Percentiles rank a stretch among this genome's conserved stretches.
phyloP scores from a whole-genome alignment of 2,329 filamentous ascomycete species.

The Pseudopyricularia cyperi region DNA sequence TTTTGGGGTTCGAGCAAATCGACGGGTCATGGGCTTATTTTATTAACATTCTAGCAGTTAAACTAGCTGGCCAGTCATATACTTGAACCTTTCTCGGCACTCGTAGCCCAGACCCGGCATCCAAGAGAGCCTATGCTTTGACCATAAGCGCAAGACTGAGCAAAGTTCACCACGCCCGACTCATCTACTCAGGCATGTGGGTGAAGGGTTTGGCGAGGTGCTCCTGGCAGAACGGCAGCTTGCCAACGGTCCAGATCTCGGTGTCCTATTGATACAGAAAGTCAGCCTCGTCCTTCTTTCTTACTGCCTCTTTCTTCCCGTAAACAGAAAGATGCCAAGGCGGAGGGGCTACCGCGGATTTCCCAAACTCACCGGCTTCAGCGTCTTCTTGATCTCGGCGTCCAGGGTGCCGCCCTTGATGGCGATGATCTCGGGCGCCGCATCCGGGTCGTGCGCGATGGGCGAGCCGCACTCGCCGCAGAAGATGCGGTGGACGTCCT shows the following conservation, averaged over 20 bases:
- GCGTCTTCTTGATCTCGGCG: conserved; percentile 50
- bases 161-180: not conserved
- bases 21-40: too few relatives aligned
- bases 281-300: not conserved
- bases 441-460: conserved; percentile 57
- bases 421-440: conserved; percentile 57
- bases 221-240: conserved; percentile 60
- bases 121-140: too few relatives aligned
- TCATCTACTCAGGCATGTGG: conserved; percentile 45
- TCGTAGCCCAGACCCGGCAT: too few relatives aligned
- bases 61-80: too few relatives aligned
- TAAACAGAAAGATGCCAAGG: too few relatives aligned
- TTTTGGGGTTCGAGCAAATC: too few relatives aligned
- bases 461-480: conserved; percentile 57
- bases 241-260: conserved; percentile 57
- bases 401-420: conserved; percentile 55
- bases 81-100: too few relatives aligned
- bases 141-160: too few relatives aligned
- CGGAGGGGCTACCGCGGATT: too few relatives aligned
- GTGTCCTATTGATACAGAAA: conserved; percentile 31
- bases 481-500: conserved; percentile 54
- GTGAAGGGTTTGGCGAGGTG: conserved; percentile 47
- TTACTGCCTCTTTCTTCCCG: too few relatives aligned
- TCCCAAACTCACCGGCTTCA: conserved; percentile 46
- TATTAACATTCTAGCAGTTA: too few relatives aligned